These are phyloP conservation scores for Heliocybe sulcata DNA, from an alignment of 1,284 basidiomycete genomes.

Conservation along the genomic window DNA sequence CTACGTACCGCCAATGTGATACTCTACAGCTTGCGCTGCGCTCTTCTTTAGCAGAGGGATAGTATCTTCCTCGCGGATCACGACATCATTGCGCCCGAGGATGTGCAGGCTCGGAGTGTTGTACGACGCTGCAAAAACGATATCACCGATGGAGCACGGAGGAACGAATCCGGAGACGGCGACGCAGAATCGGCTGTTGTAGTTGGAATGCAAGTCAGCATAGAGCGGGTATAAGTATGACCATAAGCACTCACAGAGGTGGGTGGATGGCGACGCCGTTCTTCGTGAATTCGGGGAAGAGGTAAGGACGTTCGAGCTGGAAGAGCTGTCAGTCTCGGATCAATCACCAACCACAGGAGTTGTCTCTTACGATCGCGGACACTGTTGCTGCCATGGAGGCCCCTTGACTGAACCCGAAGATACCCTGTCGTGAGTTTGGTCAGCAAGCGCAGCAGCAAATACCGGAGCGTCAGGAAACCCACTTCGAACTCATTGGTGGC, in stretches of 20 bases:
- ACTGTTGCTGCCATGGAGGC: slow-evolving; percentile 74
- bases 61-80: slow-evolving; percentile 71
- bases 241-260: slow-evolving; percentile 48
- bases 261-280: slow-evolving; percentile 60
- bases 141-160: slow-evolving; percentile 37
- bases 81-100: slow-evolving; percentile 73
- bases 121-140: slow-evolving; percentile 51
- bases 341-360: not conserved
- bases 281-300: slow-evolving; percentile 60
- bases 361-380: slow-evolving; percentile 55
- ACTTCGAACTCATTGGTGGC: slow-evolving; percentile 53
- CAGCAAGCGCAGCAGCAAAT: not conserved
- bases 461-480: slow-evolving; percentile 4
- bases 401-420: slow-evolving; percentile 85
- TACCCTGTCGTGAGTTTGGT: slow-evolving; percentile 40
- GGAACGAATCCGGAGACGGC: slow-evolving; percentile 63
- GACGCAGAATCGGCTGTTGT: slow-evolving; percentile 47
- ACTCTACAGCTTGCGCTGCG: slow-evolving; percentile 52
- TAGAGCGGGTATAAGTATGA: too few species aligned
- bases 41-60: slow-evolving; percentile 54
- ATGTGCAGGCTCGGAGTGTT: slow-evolving; percentile 77
- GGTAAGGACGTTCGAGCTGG: slow-evolving; percentile 44
- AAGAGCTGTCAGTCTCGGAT: slow-evolving; percentile 1
- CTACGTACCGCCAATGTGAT: slow-evolving; percentile 65
- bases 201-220: not conserved